Conservation (phyloP, 768 basidiomycete genomes). For the Tubosaeta brunneosetosa region DNA sequence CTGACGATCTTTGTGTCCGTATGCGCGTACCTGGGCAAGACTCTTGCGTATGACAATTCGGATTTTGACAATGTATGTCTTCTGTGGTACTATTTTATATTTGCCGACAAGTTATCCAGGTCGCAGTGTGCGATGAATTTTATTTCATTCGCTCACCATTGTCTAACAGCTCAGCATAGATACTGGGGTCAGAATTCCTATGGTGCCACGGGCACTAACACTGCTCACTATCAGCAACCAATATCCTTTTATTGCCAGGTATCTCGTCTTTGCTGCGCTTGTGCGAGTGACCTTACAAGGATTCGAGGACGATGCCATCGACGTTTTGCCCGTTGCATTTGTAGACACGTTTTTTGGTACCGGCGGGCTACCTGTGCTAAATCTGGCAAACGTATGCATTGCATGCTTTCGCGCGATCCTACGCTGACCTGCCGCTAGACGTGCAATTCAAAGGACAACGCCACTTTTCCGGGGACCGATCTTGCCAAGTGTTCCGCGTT, state of each 20-base stretch:
- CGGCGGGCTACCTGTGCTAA: constrained; percentile 57
- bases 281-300: constrained; percentile 1
- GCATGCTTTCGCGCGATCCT: not conserved
- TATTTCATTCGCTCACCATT: not conserved
- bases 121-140: constrained; percentile 45
- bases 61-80: constrained; percentile 58
- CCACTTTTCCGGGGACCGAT: constrained; percentile 39
- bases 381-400: constrained; percentile 58
- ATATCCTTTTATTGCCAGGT: constrained; percentile 64
- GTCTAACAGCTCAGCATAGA: constrained; percentile 28
- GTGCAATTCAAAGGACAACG: constrained; percentile 37
- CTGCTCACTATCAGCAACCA: constrained; percentile 54
- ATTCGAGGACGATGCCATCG: constrained; percentile 56
- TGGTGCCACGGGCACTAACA: constrained; percentile 50
- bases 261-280: constrained; percentile 9
- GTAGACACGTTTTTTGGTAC: constrained; percentile 60
- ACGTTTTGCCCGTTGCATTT: constrained; percentile 69
- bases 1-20: constrained; percentile 1
- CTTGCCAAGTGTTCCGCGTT: constrained; percentile 37
- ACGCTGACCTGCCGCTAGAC: constrained; percentile 26
- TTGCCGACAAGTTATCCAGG: constrained; percentile 31
- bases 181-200: constrained; percentile 79
- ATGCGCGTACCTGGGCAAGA: constrained; percentile 13
- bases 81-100: not conserved
- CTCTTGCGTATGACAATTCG: constrained; percentile 48